These are phyloP conservation scores for Apiospora saccharicola DNA, from an alignment of 2,329 filamentous ascomycete genomes.

Conservation along the genomic window DNA sequence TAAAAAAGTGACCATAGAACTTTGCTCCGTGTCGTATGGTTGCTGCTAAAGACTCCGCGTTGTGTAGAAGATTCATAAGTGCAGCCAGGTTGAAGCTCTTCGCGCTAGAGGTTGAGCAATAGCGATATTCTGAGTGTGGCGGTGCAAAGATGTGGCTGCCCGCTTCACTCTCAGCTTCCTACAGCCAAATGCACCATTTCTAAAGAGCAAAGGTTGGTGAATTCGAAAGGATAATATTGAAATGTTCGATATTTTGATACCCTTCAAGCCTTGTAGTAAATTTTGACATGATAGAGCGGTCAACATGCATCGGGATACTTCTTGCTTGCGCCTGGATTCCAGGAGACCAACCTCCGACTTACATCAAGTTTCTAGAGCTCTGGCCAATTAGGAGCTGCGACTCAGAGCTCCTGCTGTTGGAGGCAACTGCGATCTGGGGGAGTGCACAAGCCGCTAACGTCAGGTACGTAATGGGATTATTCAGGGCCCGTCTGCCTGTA, in stretches of 20 bases:
- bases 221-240: no score
- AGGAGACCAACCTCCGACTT: neutral
- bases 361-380: neutral
- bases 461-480: slow-evolving; percentile 19
- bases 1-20: neutral
- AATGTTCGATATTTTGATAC: neutral
- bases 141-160: neutral
- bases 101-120: neutral
- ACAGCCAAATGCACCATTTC: neutral
- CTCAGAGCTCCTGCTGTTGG: neutral
- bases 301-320: neutral
- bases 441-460: neutral
- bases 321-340: neutral
- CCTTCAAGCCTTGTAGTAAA: neutral
- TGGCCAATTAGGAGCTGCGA: slow-evolving; percentile 1
- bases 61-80: slow-evolving; percentile 12
- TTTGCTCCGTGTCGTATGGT: neutral
- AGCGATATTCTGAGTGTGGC: neutral
- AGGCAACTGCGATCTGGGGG: neutral
- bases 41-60: neutral
- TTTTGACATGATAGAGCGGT: neutral
- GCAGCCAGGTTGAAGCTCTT: neutral
- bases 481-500: neutral
- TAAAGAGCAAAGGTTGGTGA: neutral
- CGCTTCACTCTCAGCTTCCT: neutral